A percentile compares a stretch with the other conserved stretches of the same genome.
Evolutionary conservation across 116 monocot species (phyloP).

Genomic region (Zostera marina): DNA sequence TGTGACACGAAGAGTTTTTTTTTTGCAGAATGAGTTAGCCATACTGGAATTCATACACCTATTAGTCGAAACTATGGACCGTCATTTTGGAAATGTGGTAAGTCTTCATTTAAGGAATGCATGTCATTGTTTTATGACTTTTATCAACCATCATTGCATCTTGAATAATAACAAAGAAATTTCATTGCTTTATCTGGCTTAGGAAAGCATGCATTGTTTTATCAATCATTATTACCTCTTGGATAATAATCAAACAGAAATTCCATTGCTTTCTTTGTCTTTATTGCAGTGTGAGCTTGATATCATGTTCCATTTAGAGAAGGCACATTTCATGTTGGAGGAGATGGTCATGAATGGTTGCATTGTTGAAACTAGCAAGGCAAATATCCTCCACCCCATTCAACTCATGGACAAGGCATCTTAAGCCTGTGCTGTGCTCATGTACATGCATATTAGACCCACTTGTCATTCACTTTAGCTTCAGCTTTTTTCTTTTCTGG

Average conservation of each 20-base stretch:
- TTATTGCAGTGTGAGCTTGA: slow-evolving; percentile 71
- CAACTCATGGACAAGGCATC: slow-evolving; percentile 91
- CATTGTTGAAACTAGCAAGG: slow-evolving; percentile 88
- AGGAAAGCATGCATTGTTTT: too few species aligned
- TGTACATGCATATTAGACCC: too few species aligned
- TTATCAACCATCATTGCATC: not conserved
- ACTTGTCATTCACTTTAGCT: too few species aligned
- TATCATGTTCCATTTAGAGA: slow-evolving; percentile 99
- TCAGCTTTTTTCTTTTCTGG: too few species aligned
- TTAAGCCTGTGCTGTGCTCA: slow-evolving; percentile 6
- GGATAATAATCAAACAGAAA: not conserved
- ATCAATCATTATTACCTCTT: not conserved
- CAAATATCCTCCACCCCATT: slow-evolving; percentile 72
- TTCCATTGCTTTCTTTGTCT: not conserved
- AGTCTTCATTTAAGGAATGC: slow-evolving; percentile 9
- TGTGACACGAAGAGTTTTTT: not conserved
- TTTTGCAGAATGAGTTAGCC: slow-evolving; percentile 44
- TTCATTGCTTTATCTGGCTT: not conserved
- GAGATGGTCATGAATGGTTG: slow-evolving; percentile 99
- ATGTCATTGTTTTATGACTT: not conserved
- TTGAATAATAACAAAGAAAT: not conserved
- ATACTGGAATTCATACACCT: slow-evolving; percentile 97
- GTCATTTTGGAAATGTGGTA: slow-evolving; percentile 99
- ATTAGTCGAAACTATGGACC: slow-evolving; percentile 91
- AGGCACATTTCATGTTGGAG: slow-evolving; percentile 98